Percentiles rank a stretch among this genome's conserved stretches.
phyloP scores from a whole-genome alignment of 306 rosid species.

The Datisca glomerata region DNA sequence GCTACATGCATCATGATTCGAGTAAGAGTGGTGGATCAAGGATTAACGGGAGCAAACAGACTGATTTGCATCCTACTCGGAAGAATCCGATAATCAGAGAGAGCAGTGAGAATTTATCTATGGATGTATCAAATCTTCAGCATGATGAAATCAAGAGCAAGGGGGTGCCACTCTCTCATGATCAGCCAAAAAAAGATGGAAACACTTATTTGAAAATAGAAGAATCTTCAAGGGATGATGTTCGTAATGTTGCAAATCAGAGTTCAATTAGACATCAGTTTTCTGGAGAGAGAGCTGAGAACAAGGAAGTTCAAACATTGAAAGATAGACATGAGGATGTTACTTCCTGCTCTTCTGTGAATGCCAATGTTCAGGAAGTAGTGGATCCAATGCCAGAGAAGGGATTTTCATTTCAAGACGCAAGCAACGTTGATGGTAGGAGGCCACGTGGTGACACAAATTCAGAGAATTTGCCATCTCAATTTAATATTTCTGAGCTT shows the following conservation, averaged over 20 bases:
- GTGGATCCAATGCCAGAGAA: constrained; percentile 21
- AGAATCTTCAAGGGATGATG: constrained; percentile 18
- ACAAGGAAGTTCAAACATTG: constrained; percentile 18
- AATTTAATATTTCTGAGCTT: constrained; percentile 21
- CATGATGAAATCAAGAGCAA: constrained; percentile 28
- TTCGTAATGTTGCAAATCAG: constrained; percentile 13
- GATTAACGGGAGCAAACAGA: constrained; percentile 36
- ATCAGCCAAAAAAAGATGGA: constrained; percentile 18
- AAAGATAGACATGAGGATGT: constrained; percentile 16
- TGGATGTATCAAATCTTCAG: constrained; percentile 24
- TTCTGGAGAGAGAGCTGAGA: constrained; percentile 24
- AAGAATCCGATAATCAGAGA: constrained; percentile 28
- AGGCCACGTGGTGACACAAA: constrained; percentile 26
- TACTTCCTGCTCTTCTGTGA: constrained; percentile 14
- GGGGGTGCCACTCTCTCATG: constrained; percentile 25
- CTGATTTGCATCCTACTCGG: constrained; percentile 19
- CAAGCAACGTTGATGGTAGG: constrained; percentile 16
- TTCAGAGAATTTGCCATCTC: constrained; percentile 24
- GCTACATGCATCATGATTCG: constrained; percentile 60
- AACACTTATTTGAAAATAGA: constrained; percentile 25
- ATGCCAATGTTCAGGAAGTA: constrained; percentile 18
- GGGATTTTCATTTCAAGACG: constrained; percentile 21
- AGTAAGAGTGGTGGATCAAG: constrained; percentile 50
- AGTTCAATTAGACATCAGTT: constrained; percentile 16
- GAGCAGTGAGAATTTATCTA: constrained; percentile 17